Evolutionary conservation across 257 asterid genomes (phyloP).

Genomic region (Solanum megistacrolobum): DNA sequence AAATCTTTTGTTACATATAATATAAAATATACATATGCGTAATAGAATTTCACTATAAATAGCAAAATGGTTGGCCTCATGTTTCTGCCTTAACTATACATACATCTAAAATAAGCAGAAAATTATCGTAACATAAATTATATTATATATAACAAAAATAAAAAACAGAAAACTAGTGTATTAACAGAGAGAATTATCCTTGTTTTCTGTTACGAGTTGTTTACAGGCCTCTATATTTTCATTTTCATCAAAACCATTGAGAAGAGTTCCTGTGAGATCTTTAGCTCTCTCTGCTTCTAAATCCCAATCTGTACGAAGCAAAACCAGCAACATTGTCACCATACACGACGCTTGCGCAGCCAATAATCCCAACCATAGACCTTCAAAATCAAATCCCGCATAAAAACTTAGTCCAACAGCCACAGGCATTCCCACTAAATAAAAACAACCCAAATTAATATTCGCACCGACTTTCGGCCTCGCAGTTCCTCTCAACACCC

Average conservation of each 20-base stretch:
- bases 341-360: conserved; percentile 18
- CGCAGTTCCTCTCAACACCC: conserved; percentile 17
- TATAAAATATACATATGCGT: not conserved
- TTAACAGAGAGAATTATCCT: not conserved
- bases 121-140: not conserved
- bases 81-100: not conserved
- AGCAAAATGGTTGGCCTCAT: not conserved
- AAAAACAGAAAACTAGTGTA: not conserved
- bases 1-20: too few relatives aligned
- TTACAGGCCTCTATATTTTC: not conserved
- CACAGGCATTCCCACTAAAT: conserved; percentile 19
- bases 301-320: conserved; percentile 23
- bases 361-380: conserved; percentile 18
- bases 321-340: conserved; percentile 13
- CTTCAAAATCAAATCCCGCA: conserved; percentile 15
- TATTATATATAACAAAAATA: too few relatives aligned
- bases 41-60: not conserved
- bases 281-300: conserved; percentile 13
- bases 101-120: not conserved
- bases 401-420: conserved; percentile 9
- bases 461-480: conserved; percentile 20
- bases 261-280: not conserved
- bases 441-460: conserved; percentile 20
- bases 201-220: not conserved
- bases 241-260: not conserved